phyloP scores from a whole-genome alignment of 345 rosid species.

The Populus deltoides region DNA sequence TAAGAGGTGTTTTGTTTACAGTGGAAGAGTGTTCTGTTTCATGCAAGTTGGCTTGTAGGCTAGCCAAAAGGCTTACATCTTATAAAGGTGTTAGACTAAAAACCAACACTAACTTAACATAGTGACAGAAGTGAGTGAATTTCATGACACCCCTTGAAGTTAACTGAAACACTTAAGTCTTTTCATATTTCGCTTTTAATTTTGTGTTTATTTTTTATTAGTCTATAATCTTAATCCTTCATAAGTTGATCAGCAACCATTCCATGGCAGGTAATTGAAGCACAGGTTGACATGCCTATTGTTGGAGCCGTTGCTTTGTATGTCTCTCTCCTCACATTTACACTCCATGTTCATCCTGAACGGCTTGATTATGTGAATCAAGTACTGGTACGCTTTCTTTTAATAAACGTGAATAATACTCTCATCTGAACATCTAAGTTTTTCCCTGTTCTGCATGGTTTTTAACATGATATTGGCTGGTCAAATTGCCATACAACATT shows the following conservation, averaged over 20 bases:
- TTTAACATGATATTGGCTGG: background rate
- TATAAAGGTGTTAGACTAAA: background rate
- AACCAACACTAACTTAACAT: background rate
- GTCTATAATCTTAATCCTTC: background rate
- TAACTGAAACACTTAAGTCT: background rate
- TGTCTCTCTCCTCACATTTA: slow-evolving; percentile 92
- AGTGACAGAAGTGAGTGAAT: background rate
- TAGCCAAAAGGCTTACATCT: background rate
- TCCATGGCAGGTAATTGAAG: slow-evolving; percentile 73
- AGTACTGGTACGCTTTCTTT: slow-evolving; percentile 69
- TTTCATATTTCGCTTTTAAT: background rate
- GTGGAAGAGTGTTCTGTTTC: background rate
- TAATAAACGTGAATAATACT: background rate
- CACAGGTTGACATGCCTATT: slow-evolving; percentile 87
- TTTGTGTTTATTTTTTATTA: background rate
- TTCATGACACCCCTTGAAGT: background rate
- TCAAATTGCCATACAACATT: background rate
- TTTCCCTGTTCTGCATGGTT: background rate
- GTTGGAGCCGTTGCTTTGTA: slow-evolving; percentile 85
- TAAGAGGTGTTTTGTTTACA: background rate
- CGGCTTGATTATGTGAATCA: slow-evolving; percentile 97
- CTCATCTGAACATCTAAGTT: background rate
- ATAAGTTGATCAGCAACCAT: slow-evolving; percentile 8
- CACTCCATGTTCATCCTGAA: slow-evolving; percentile 94
- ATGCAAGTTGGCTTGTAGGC: background rate